Evolutionary conservation across 768 basidiomycete species (phyloP), one percentile per base, ranked within the genome.

Genomic region (Lactarius quietus): DNA sequence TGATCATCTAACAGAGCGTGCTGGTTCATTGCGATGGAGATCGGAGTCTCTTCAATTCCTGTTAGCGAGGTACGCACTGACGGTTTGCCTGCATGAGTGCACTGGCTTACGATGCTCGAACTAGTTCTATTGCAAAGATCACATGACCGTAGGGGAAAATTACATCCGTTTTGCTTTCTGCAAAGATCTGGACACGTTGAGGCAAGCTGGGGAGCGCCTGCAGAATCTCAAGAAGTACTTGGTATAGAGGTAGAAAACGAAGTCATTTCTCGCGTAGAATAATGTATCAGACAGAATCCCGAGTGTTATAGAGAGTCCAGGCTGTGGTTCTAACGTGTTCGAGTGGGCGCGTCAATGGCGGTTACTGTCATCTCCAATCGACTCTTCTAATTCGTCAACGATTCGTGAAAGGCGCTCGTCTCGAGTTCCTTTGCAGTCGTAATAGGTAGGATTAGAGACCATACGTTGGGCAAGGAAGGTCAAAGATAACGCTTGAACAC

Each of bases 111-210:
- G 20, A 6, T 43, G 57, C 62, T 45, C 59, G 29, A 55, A 66
- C 33, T 39, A 95, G 92, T 98, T 98, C 77, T 98, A 96, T 77
- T 94, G 93, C 72, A 82, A 87, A 69, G 91, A 93, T 63, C 95
- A 98, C 73, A 82, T 86, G 31, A 76, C 77, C 63, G 92, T 97
- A 61, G 95, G 95, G 31, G 95, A 96, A 75, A 87, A 80, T 55
- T 96, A 88, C 73, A 87, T 84, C 26, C 85, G 93, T 62, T 98
- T 98, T 74, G 89, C 95, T 1, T 95, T 97, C 81, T 98, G 97
- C 82, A 99, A 99, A 74, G 96, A 98, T 71, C 68, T 86, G 23
- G 92, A 92, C 48, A 96, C 93, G 0, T 82, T 99, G 18, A 83
- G 79, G 65, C 79, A 78, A 26, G 97, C 97, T n/a, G 88, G 86